Evolutionary conservation across 2,329 filamentous ascomycete species (phyloP).

Genomic region (Hymenoscyphus fraxineus): DNA sequence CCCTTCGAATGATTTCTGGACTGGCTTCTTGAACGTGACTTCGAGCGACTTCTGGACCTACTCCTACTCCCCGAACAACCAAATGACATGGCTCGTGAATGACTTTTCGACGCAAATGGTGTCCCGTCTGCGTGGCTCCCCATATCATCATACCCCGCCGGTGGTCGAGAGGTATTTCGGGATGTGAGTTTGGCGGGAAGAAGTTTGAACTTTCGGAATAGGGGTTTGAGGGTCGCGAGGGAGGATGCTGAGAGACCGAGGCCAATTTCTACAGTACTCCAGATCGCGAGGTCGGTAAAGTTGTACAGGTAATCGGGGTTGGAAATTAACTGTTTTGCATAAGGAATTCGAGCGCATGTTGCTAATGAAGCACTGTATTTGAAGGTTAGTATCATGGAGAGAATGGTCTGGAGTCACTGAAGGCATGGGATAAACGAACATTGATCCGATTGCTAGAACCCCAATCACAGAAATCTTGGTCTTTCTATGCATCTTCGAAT

Average conservation of each 20-base stretch:
- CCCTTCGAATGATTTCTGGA: neutral
- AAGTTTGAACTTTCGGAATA: conserved; percentile 26
- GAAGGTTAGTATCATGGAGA: neutral
- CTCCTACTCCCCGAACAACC: too few species aligned
- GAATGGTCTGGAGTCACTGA: neutral
- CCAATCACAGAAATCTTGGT: conserved; percentile 36
- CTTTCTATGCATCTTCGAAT: conserved; percentile 36
- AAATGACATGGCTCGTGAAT: too few species aligned
- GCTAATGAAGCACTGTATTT: conserved; percentile 36
- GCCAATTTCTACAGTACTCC: conserved; percentile 38
- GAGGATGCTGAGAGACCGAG: conserved; percentile 38
- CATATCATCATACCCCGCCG: neutral
- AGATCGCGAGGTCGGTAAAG: conserved; percentile 39
- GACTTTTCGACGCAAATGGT: too few species aligned
- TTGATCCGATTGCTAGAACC: conserved; percentile 32
- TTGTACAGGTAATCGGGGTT: conserved; percentile 37
- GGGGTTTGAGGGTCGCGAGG: conserved; percentile 36
- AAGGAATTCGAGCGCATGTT: conserved; percentile 39
- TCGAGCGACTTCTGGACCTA: neutral
- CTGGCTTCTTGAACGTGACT: neutral
- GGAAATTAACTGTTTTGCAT: conserved; percentile 35
- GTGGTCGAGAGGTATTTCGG: neutral
- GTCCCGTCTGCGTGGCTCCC: too few species aligned
- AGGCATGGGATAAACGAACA: conserved; percentile 30
- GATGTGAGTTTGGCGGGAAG: conserved; percentile 8